Conservation (phyloP, 192 early-diverging fungal genomes). For the Backusella mclennaniae region DNA sequence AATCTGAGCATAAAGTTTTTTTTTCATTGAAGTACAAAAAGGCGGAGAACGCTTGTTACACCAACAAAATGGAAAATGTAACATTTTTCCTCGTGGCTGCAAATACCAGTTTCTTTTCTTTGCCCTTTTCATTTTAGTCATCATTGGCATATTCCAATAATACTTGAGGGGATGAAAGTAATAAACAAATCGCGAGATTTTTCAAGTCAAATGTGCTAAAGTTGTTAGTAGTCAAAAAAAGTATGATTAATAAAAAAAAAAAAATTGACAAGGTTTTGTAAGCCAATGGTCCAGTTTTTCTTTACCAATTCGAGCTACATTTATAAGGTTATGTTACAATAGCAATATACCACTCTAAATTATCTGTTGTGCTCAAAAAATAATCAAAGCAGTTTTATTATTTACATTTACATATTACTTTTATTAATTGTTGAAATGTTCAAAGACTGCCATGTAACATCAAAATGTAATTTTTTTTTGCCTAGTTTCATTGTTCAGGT, state of each 20-base stretch:
- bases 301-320: background rate
- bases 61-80: background rate
- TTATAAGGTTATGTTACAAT: background rate
- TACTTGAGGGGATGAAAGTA: no score
- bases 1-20: background rate
- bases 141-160: background rate
- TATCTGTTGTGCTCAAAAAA: background rate
- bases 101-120: background rate
- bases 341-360: background rate
- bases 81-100: background rate
- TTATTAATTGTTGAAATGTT: no score
- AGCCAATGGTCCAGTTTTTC: background rate
- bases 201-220: no score
- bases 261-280: background rate
- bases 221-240: background rate
- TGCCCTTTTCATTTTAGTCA: background rate
- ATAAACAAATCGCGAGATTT: no score
- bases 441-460: no score
- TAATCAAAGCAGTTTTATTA: background rate
- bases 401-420: background rate
- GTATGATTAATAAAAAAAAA: background rate
- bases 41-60: background rate
- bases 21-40: background rate
- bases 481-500: no score
- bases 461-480: no score